Base-by-base conservation (phyloP, 2,329 filamentous ascomycete genomes). In the Ophiosphaerella narmari region DNA sequence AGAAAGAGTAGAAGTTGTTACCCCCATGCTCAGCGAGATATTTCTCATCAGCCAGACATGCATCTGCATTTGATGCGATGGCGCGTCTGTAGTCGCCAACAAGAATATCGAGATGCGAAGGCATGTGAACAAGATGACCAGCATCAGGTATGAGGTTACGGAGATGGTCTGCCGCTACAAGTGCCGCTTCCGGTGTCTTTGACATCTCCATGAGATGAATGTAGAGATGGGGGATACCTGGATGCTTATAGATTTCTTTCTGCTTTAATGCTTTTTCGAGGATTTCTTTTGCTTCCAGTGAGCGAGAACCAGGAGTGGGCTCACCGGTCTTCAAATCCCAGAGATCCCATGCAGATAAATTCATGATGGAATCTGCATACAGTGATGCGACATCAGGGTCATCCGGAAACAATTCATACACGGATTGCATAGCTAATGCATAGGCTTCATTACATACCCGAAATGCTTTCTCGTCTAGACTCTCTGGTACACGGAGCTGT, bases 151-250 rank as follows among this genome's bases (percentile, higher is more conserved):
- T 82, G 2, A 90, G 78, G 8, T 77, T 78, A 18, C 87, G 83
- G 9, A 91, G 77, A 13, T 76, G 73, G 60, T 90, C 81, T 5
- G 86, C 87, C 0, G 81, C 77, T 0, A 80, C 74, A 13, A 89
- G 68, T 1, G 85, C 88, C 1, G 73, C 66, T 66, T 90, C 88
- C 0, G 88, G 88, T 0, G 76, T 79, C 0, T 77, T 74, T 0
- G 87, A 90, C 88, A 90, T 90, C 65, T 91, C 88, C 78, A 90
- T 88, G 3, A 90, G 80, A 60, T 91, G 88, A 34, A 91, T 88
- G 68, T 91, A 91, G 29, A 90, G 73, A 67, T 92, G 89, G 5
- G 91, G 75, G 0, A 91, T 70, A 0, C 88, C 89, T 0, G 89
- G 86, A 61, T 94, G 89, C 6, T 74, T 59, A 3, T 76, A 67